Evolutionary conservation across 1,284 basidiomycete genomes (phyloP), one percentile per base, ranked within the genome.

Genomic region (Sanghuangporus baumii): DNA sequence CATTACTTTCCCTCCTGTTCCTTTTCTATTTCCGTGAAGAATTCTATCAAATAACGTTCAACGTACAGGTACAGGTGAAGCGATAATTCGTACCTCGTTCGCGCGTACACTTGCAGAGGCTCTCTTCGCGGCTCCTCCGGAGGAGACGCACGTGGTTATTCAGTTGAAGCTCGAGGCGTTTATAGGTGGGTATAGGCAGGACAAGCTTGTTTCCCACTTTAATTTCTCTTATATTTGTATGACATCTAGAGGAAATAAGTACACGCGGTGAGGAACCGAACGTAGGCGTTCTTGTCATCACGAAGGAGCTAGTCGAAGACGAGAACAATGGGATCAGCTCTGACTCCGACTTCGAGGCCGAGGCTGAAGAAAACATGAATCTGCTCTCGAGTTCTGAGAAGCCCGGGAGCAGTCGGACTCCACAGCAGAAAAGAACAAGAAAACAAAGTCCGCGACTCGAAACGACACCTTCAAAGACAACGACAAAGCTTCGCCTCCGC

Each of bases 221-320:
- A 38, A 34, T 2, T 50, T 38, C 5, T 50, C 16, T 51, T 59
- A 5, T 31, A 5, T 3, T 4, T 31, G 26, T 5, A 31, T 31
- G 26, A 5, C 26, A 18, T 64, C 23, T 26, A 74, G 72, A 64
- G 46, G 65, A 67, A 18, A 71, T 71, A 64, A 61, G 57, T 47
- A 41, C 38, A 57, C 67, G 67, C 46, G 72, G 72, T 7, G 69
- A 75, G 57, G 47, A 72, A 37, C 72, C 75, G 12, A 72, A 72
- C 36, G 74, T 71, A 12, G 77, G 77, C 1, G 71, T 84, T 12
- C 66, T 87, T 38, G 67, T 87, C 23, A 71, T 88, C 31, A 76
- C 77, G 26, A 78, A 76, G 59, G 80, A 81, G 60, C 20, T 20
- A 3, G 62, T 51, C 70, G 68, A 50, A 6, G 59, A 61, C 12